Evolutionary conservation across 1,284 basidiomycete genomes (phyloP).

Genomic region (Leccinum ponderosum): DNA sequence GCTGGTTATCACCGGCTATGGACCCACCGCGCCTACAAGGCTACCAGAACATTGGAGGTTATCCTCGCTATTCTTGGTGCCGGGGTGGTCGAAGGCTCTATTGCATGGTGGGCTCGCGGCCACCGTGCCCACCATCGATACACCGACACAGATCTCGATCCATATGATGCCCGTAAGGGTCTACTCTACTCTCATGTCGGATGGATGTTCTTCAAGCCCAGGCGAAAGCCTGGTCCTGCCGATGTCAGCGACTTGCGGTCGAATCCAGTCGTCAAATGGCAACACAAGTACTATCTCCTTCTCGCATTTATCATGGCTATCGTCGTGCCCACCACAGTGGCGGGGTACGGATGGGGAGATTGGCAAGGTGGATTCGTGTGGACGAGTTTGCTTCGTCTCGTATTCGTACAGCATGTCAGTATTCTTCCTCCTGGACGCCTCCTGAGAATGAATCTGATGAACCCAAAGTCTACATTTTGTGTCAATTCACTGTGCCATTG

Average conservation of each 20-base stretch:
- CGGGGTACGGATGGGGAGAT: constrained; percentile 81
- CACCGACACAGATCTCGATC: constrained; percentile 92
- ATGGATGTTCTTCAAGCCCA: constrained; percentile 90
- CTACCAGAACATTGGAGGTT: constrained; percentile 77
- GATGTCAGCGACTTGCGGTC: constrained; percentile 82
- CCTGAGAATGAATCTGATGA: neutral
- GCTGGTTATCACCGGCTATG: constrained; percentile 88
- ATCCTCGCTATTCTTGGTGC: constrained; percentile 78
- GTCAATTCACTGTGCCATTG: constrained; percentile 93
- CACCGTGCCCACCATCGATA: constrained; percentile 92
- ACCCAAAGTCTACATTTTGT: constrained; percentile 79
- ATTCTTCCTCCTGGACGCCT: neutral
- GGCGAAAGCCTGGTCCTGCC: constrained; percentile 80
- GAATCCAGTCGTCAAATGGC: constrained; percentile 79
- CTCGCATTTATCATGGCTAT: constrained; percentile 75
- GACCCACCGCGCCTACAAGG: constrained; percentile 88
- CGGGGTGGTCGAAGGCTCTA: constrained; percentile 84
- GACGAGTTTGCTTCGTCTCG: constrained; percentile 74
- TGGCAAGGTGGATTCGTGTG: constrained; percentile 80
- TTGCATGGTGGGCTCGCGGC: constrained; percentile 89
- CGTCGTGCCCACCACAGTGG: constrained; percentile 69
- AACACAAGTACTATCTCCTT: constrained; percentile 76
- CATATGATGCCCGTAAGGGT: constrained; percentile 86
- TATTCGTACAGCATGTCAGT: constrained; percentile 85
- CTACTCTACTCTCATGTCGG: constrained; percentile 79